Conservation (phyloP, 768 basidiomycete species). For the Kwoniella newhampshirensis region DNA sequence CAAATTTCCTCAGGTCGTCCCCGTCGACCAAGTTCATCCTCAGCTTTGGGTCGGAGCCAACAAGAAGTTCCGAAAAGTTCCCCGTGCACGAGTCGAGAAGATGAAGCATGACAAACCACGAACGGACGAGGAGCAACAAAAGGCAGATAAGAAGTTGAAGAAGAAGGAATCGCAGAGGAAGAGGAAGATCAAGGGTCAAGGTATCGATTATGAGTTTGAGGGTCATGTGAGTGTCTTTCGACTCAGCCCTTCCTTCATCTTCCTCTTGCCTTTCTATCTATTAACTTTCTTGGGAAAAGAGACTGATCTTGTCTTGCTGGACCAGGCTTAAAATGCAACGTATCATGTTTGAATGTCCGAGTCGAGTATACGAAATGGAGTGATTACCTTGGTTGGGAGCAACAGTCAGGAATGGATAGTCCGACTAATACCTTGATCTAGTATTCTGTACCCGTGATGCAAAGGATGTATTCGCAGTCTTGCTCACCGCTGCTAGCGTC, state of each 20-base stretch:
- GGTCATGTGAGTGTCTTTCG: constrained; percentile 68
- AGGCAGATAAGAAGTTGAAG: constrained; percentile 67
- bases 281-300: too few species aligned
- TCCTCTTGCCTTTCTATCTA: not conserved
- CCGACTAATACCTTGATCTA: too few species aligned
- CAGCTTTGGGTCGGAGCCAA: constrained; percentile 97
- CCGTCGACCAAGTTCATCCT: constrained; percentile 85
- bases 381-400: too few species aligned
- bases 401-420: too few species aligned
- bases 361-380: too few species aligned
- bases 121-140: constrained; percentile 67
- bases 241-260: not conserved
- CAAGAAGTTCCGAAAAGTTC: constrained; percentile 79
- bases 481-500: too few species aligned
- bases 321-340: too few species aligned
- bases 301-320: too few species aligned
- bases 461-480: too few species aligned
- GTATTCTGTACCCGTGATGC: too few species aligned
- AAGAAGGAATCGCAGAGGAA: constrained; percentile 75
- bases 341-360: too few species aligned
- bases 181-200: constrained; percentile 71
- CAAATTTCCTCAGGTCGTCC: constrained; percentile 65
- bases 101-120: constrained; percentile 79
- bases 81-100: constrained; percentile 68
- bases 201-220: constrained; percentile 84